These are phyloP conservation scores for Boletales sp. DNA, from an alignment of 768 basidiomycete genomes.

Conservation along the genomic window DNA sequence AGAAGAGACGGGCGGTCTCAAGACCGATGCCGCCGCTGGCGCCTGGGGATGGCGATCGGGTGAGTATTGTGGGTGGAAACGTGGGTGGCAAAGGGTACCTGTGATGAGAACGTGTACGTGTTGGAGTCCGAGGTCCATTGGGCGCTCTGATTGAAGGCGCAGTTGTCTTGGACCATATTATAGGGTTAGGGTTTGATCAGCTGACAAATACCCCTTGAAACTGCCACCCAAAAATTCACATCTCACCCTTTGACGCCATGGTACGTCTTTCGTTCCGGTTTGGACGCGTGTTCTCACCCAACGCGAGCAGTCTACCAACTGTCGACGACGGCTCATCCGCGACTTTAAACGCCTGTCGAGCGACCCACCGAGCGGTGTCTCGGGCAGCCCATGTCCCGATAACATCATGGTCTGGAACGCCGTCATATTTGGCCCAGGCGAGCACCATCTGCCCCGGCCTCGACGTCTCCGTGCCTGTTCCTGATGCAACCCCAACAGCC, in stretches of 20 bases:
- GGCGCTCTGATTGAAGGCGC: neutral
- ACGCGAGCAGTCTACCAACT: slow-evolving; percentile 76
- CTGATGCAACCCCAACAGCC: slow-evolving; percentile 42
- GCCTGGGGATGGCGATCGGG: slow-evolving; percentile 36
- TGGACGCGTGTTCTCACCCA: neutral
- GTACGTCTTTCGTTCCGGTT: slow-evolving; percentile 6
- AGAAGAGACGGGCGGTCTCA: slow-evolving; percentile 53
- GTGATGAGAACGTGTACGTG: slow-evolving; percentile 68
- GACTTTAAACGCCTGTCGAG: slow-evolving; percentile 96
- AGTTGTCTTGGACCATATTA: too few species aligned
- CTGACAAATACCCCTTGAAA: slow-evolving; percentile 19
- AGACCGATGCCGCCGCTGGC: slow-evolving; percentile 77
- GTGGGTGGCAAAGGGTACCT: slow-evolving; percentile 35
- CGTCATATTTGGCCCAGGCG: slow-evolving; percentile 97
- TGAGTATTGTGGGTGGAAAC: neutral
- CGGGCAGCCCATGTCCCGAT: slow-evolving; percentile 94
- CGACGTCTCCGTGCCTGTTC: too few species aligned
- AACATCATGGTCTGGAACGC: slow-evolving; percentile 99
- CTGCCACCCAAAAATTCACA: neutral
- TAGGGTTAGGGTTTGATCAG: slow-evolving; percentile 22
- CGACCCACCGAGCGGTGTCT: slow-evolving; percentile 95
- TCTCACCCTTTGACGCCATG: slow-evolving; percentile 12
- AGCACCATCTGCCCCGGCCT: slow-evolving; percentile 27
- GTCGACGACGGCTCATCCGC: slow-evolving; percentile 91
- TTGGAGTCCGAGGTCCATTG: slow-evolving; percentile 56